Base-by-base conservation (phyloP, 345 rosid species). In the Durio zibethinus region DNA sequence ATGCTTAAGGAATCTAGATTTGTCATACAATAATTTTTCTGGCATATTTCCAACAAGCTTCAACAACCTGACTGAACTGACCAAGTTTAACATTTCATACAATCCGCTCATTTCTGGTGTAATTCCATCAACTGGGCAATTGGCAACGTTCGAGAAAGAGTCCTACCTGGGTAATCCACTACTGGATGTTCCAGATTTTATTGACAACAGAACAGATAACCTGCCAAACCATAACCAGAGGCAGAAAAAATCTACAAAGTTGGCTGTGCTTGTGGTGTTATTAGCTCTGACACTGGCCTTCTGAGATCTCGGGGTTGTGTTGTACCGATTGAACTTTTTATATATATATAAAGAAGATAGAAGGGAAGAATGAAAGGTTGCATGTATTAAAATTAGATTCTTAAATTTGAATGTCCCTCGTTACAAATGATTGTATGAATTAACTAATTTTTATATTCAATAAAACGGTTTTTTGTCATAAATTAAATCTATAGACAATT, bases 61-160 rank as follows among this genome's bases (percentile, higher is more conserved):
- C n/a, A 89, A 82, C 72, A 79, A 78, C 61, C 83, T 92, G 88
- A 69, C 63, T 40, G 90, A 89, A 59, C 78, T 94, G 36, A 94
- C 82, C 81, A 89, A 90, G 87, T 92, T 94, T 85, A 94, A 94
- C 80, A 86, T 94, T 81, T 94, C 98, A 8, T 90, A 77, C 84
- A 94, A 94, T 85, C 93, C 88, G 15, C 54, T 83, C 9, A 86
- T 94, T 53, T 84, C 94, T 0, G 98, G 98, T 0, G 47, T 52
- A 65, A 80, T 92, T 72, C 96, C 98, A 15, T 47, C 83, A 21
- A 89, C 94, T 0, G 98, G 98, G 62, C 97, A 92, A 76, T 75
- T 94, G n/a, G n/a, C n/a, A n/a, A n/a, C n/a, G n/a, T n/a, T n/a
- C n/a, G n/a, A n/a, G n/a, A n/a, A n/a, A n/a, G n/a, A n/a, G n/a